Evolutionary conservation across 1,284 basidiomycete species (phyloP), one percentile per base, ranked within the genome.

Genomic region (Stygiomarasmius scandens): DNA sequence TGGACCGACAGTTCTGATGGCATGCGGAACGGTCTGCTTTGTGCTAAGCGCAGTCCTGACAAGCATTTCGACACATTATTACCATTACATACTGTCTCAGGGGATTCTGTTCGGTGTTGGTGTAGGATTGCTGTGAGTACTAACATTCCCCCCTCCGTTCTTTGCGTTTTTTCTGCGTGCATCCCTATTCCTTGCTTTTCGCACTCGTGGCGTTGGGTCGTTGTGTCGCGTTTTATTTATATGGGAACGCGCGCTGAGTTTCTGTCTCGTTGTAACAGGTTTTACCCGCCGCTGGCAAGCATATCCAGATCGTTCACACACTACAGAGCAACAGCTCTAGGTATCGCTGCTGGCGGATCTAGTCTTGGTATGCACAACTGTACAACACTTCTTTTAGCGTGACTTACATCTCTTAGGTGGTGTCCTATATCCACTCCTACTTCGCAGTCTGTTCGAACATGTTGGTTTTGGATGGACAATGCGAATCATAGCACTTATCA

Each of bases 391-490:
- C 11, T 41, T 59, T 16, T 54, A 62, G 36, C 32, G 66, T 52
- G 9, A 32, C 23, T 34, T 38, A 22, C 25, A 11, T 16, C 29
- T 24, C 16, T 10, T 66, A 80, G 87, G 87, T 23, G 88, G 88
- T 6, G 83, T 89, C 2, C 71, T 88, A 9, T 89, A 83, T 62
- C 86, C 88, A 0, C 81, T 90, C 56, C 76, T 88, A 71, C 76
- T 89, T 24, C 82, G 83, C 59, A 74, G 73, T 23, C 78, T 89
- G 12, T 87, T 89, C 64, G 61, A 69, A 36, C 57, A 60, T 24
- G 67, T 86, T 34, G 87, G 85, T 1, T 90, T 88, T 66, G 79
- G 74, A 9, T 88, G 86, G 86, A 77, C 79, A 0, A 79, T 87
- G 22, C 78, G 84, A 51, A 74, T 78, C 43, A 77, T 75, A 5